phyloP scores from a whole-genome alignment of 192 early-diverging fungal species.

The Funneliformis geosporum region DNA sequence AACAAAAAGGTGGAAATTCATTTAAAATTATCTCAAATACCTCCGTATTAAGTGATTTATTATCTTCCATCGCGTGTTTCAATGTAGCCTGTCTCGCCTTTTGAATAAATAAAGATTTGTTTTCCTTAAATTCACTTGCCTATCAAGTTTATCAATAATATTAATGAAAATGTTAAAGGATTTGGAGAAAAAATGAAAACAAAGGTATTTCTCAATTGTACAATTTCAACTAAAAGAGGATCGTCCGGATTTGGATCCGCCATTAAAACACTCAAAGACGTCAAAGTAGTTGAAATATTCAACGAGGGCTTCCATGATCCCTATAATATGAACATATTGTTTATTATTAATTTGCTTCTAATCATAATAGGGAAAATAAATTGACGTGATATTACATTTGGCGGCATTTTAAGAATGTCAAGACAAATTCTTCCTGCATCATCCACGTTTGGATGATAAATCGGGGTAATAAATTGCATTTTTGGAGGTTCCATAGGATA shows the following conservation, averaged over 20 bases:
- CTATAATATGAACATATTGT: constrained; percentile 7
- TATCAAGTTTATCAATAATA: constrained; percentile 24
- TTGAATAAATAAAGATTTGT: constrained; percentile 42
- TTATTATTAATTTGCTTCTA: not conserved
- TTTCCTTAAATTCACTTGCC: constrained; percentile 56
- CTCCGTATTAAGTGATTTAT: not conserved
- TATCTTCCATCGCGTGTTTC: not conserved
- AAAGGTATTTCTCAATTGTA: constrained; percentile 30
- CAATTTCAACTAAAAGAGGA: constrained; percentile 71
- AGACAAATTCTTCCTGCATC: constrained; percentile 75
- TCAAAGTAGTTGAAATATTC: constrained; percentile 61
- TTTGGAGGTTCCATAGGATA: constrained; percentile 78
- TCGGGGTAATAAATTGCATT: constrained; percentile 68
- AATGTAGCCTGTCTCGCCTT: constrained; percentile 48
- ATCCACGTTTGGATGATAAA: constrained; percentile 85
- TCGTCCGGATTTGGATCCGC: constrained; percentile 73
- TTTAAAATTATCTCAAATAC: not conserved
- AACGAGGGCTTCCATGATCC: constrained; percentile 74
- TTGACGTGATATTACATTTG: constrained; percentile 36
- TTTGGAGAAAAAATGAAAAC: not conserved
- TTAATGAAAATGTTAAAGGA: not conserved
- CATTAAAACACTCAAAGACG: constrained; percentile 60
- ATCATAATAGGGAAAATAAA: constrained; percentile 2
- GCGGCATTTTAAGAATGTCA: constrained; percentile 64
- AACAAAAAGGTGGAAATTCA: too few species aligned